A percentile compares a stretch with the other conserved stretches of the same genome.
Conservation (phyloP, 148 eudicot genomes). For the Cornus kousa region DNA sequence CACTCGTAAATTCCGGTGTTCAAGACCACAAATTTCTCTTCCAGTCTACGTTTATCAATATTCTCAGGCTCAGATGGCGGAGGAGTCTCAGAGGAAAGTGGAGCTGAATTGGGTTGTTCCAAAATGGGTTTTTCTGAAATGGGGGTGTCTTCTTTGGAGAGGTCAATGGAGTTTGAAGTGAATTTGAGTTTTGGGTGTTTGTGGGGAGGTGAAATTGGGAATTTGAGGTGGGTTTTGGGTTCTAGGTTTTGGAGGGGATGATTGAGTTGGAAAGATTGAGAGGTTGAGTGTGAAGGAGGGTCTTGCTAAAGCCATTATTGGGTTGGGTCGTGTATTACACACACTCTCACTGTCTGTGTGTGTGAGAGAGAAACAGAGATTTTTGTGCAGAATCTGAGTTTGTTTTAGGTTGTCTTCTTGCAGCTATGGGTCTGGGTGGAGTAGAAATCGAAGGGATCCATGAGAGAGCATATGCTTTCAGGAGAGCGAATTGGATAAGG, state of each 20-base stretch:
- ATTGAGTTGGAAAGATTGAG: constrained; percentile 27
- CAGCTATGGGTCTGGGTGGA: not conserved
- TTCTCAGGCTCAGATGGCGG: constrained; percentile 2
- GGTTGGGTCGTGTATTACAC: not conserved
- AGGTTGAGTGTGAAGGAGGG: constrained; percentile 29
- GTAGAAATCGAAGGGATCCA: constrained; percentile 10
- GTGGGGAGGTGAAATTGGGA: constrained; percentile 19
- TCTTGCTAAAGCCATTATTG: constrained; percentile 28
- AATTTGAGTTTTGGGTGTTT: constrained; percentile 23
- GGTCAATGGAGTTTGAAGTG: constrained; percentile 54
- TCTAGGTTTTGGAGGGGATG: constrained; percentile 34
- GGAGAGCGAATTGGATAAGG: constrained; percentile 1
- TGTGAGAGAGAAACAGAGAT: no score
- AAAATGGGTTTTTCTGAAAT: constrained; percentile 33
- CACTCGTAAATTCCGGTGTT: constrained; percentile 92
- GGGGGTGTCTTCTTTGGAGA: constrained; percentile 87
- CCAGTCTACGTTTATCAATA: constrained; percentile 53
- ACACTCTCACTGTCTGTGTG: not conserved
- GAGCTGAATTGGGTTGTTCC: constrained; percentile 28
- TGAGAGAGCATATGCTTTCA: constrained; percentile 10
- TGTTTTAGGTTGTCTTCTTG: not conserved
- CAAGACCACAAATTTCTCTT: constrained; percentile 88
- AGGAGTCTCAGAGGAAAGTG: constrained; percentile 18
- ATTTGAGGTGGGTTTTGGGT: constrained; percentile 22
- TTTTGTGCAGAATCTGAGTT: not conserved